Conservation (phyloP, 2,329 filamentous ascomycete genomes). For the Xenosphaeropsis pyriputrescens region DNA sequence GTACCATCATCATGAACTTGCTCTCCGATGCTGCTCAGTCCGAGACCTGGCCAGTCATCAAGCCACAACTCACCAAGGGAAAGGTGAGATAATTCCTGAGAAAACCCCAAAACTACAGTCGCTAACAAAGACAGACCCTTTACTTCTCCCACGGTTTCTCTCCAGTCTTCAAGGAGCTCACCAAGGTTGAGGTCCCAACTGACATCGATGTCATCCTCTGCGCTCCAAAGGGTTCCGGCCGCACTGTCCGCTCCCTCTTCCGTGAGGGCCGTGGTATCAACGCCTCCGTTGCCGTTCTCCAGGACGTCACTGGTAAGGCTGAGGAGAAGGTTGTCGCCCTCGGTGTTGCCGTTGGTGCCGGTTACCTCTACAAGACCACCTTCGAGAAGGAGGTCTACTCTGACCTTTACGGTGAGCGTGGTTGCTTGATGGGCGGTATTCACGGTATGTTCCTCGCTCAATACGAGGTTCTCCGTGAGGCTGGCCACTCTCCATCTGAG, state of each 20-base stretch:
- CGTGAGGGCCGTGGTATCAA: conserved; percentile 99
- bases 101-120: background rate
- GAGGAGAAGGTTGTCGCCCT: conserved; percentile 96
- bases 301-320: conserved; percentile 95
- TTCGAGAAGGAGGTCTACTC: conserved; percentile 99
- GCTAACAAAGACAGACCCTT: conserved; percentile 54
- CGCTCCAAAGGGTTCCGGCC: conserved; percentile 96
- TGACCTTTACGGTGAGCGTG: conserved; percentile 98
- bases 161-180: conserved; percentile 98
- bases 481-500: conserved; percentile 92
- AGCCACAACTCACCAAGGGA: conserved; percentile 96
- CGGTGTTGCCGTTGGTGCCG: conserved; percentile 90
- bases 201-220: conserved; percentile 99
- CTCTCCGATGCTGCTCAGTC: conserved; percentile 95
- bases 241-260: conserved; percentile 97
- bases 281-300: conserved; percentile 95
- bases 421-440: conserved; percentile 99
- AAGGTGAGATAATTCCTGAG: conserved; percentile 49
- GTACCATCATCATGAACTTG: conserved; percentile 98
- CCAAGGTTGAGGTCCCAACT: conserved; percentile 91
- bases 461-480: conserved; percentile 99
- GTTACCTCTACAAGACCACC: conserved; percentile 99
- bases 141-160: conserved; percentile 99
- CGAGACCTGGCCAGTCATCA: conserved; percentile 97
- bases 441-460: conserved; percentile 99